phyloP scores from a whole-genome alignment of 176 grass and related monocot genomes.

The Oryza coarctata region DNA sequence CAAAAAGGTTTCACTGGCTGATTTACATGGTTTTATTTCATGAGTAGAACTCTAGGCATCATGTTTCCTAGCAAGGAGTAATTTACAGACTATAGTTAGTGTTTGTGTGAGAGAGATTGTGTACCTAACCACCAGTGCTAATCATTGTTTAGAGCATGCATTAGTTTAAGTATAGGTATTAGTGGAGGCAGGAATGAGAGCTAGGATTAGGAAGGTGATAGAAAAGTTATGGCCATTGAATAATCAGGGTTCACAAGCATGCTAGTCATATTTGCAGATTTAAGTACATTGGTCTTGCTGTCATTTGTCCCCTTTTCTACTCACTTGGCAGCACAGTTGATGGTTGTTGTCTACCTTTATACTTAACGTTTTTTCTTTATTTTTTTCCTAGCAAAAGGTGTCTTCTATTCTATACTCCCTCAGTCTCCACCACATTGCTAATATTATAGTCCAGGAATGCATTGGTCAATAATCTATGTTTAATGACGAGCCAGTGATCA shows the following conservation, averaged over 20 bases:
- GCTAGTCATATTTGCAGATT: constrained; percentile 23
- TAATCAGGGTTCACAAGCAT: constrained; percentile 15
- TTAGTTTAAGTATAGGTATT: constrained; percentile 34
- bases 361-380: background rate
- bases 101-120: constrained; percentile 7
- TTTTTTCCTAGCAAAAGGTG: background rate
- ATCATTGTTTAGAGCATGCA: constrained; percentile 29
- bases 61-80: background rate
- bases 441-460: background rate
- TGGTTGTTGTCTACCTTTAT: constrained; percentile 27
- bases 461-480: background rate
- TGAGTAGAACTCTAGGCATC: background rate
- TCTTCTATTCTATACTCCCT: background rate
- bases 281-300: constrained; percentile 37
- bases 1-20: background rate
- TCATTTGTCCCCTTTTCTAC: constrained; percentile 41
- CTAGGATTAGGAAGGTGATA: constrained; percentile 10
- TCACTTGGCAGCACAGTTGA: constrained; percentile 30
- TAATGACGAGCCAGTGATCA: background rate
- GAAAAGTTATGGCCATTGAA: constrained; percentile 4
- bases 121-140: constrained; percentile 38
- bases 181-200: constrained; percentile 28
- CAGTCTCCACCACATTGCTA: background rate
- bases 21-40: constrained; percentile 8
- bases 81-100: constrained; percentile 20